These are phyloP conservation scores for Chrysoporthe puriensis DNA, from an alignment of 2,329 filamentous ascomycete genomes.

Conservation along the genomic window DNA sequence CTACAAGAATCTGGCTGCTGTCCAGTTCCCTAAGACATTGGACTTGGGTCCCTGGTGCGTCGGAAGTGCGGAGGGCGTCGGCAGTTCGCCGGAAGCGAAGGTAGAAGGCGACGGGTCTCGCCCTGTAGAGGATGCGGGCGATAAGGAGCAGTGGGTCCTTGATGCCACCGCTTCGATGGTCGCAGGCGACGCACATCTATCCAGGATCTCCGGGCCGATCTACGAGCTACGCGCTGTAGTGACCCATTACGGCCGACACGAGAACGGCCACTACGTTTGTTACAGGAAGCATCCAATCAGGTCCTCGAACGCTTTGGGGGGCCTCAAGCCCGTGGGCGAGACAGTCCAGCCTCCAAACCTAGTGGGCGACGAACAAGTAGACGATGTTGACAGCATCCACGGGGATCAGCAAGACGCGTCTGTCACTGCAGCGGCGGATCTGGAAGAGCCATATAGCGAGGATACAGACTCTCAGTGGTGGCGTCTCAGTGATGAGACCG, in stretches of 20 bases:
- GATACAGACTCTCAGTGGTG: constrained; percentile 71
- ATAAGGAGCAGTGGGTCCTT: constrained; percentile 69
- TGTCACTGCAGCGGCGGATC: constrained; percentile 19
- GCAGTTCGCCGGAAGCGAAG: constrained; percentile 9
- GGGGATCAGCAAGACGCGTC: constrained; percentile 30
- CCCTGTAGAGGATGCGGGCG: constrained; percentile 32
- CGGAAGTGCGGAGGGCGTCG: constrained; percentile 54
- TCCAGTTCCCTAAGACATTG: constrained; percentile 74
- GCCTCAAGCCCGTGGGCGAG: constrained; percentile 22
- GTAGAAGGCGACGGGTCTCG: constrained; percentile 31
- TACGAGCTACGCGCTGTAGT: constrained; percentile 85
- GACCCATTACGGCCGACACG: constrained; percentile 87
- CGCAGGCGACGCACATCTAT: constrained; percentile 54
- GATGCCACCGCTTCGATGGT: constrained; percentile 77
- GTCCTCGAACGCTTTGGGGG: constrained; percentile 49
- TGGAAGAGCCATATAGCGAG: constrained; percentile 20
- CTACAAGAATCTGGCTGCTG: constrained; percentile 80
- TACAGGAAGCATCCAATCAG: constrained; percentile 75
- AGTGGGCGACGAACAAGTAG: constrained; percentile 36
- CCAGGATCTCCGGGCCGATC: constrained; percentile 58
- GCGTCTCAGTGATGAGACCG: constrained; percentile 87
- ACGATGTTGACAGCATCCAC: constrained; percentile 21
- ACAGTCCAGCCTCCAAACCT: constrained; percentile 27
- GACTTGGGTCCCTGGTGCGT: constrained; percentile 87
- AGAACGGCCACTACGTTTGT: constrained; percentile 95